Base-by-base conservation (phyloP, 768 basidiomycete genomes). In the Tricholoma sp. region DNA sequence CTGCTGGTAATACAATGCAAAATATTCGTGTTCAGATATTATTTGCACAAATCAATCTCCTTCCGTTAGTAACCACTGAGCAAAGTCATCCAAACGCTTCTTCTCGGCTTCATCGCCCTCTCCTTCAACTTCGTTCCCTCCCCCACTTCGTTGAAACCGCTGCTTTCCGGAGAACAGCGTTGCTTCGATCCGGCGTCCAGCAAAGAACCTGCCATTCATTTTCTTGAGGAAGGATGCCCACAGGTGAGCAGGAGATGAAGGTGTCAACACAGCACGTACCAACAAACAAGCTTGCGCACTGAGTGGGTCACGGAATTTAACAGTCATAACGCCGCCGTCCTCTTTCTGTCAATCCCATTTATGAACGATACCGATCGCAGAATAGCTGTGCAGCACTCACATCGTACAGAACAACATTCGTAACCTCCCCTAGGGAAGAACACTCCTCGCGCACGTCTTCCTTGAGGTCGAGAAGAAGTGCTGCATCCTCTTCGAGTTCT, bases 371-470 rank as follows among this genome's bases (percentile, higher is more conserved):
- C 52, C 56, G 5, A 10, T n/a, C 46, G n/a, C 19, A 27, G 43
- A 22, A 35, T 55, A 54, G 16, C 46, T 2, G 9, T 22, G 56
- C 51, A 12, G 39, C 10, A 78, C 91, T 71, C 70, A 96, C 96
- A 74, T 99, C 96, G 66, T 96, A 98, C 39, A 99, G 71, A 29
- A 93, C 86, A 1, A 98, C 91, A 63, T 94, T 98, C 0, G 97
- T 98, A 4, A 99, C 97, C 64, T 95, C 91, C 27, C 97, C 97
- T 11, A 98, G 71, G 0, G 81, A 81, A 51, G 89, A 84, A 60
- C 94, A 94, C 68, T 98, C 96, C 32, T 96, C 94, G 55, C 96
- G 83, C 16, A 98, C 94, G 63, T 98, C 96, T 66, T 97, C 94
- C 68, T 98, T 98, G 52, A 98, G 79, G 63, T 98, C 96, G 12